Evolutionary conservation across 768 basidiomycete species (phyloP), one percentile per base, ranked within the genome.

Genomic region (Boletus fagicola): DNA sequence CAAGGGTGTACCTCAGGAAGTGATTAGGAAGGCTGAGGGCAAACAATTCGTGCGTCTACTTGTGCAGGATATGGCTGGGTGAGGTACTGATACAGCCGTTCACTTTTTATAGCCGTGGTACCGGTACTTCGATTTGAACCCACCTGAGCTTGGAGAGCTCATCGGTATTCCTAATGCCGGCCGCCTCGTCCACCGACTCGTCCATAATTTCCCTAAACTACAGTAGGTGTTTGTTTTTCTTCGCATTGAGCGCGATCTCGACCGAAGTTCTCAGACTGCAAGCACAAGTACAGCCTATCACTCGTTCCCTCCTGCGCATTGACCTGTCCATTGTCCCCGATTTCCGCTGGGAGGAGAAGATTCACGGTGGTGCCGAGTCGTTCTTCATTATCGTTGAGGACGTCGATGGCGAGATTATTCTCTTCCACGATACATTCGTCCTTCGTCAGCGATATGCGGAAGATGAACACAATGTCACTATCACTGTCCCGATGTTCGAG

Each of bases 301-400:
- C 97, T 0, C 87, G 95, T 11, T 91, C 93, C 0, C 83, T 98
- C 15, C 82, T 99, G 15, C 86, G 92, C 35, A 88, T 98, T 54
- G 96, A 98, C 62, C 75, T 99, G 16, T 93, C 92, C 3, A 95
- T 99, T 68, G 84, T 86, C 4, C 95, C 97, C n/a, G 97, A 98
- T 69, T 99, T 98, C 84, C 83, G 88, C 45, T 99, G 97, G 97
- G 95, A 98, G 38, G 92, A 94, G 65, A 92, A 92, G 71, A 83
- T 94, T 7, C 96, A 98, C 62, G 92, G 94, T 4, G 73, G 79
- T 0, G 86, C 92, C 0, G 94, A 98, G 73, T 86, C 89, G 0
- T 99, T 99, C 80, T 83, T 89, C 71, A 93, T 99, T 65, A 70
- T 96, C 28, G 94, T 98, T 26, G 95, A 98, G 71, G 96, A 99